A percentile compares a stretch with the other conserved stretches of the same genome.
Evolutionary conservation across 164 flowering plant species (phyloP).

Genomic region (Aristolochia contorta): DNA sequence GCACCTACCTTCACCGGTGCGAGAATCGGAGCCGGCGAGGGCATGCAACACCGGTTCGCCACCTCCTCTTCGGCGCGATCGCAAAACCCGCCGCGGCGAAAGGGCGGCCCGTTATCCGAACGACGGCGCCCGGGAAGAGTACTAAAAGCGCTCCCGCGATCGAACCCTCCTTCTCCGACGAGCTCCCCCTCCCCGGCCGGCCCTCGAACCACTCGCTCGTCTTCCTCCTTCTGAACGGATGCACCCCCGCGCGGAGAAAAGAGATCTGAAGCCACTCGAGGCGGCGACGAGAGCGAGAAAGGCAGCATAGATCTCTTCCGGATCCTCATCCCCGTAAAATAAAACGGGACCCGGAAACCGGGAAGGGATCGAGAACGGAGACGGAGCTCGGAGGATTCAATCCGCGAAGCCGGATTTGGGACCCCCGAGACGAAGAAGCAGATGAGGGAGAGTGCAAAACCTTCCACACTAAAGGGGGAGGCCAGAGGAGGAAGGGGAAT

Average conservation of each 20-base stretch:
- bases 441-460: constrained; percentile 3
- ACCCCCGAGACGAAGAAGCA: no score
- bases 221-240: background rate
- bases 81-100: background rate
- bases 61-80: background rate
- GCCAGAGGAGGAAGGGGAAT: background rate
- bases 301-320: constrained; percentile 11
- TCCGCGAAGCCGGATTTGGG: constrained; percentile 5
- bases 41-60: background rate
- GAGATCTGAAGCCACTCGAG: constrained; percentile 9
- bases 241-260: background rate
- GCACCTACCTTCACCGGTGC: background rate
- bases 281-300: background rate
- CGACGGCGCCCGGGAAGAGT: no score
- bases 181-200: no score
- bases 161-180: no score
- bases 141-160: no score
- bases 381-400: background rate
- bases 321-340: constrained; percentile 14
- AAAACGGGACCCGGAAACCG: background rate
- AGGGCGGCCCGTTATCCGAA: no score
- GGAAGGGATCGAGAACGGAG: background rate
- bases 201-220: no score
- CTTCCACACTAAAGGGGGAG: background rate
- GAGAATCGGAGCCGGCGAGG: background rate